A percentile compares a stretch with the other conserved stretches of the same genome.
Evolutionary conservation across 2,329 filamentous ascomycete species (phyloP).

Genomic region (Botrytis cinerea): DNA sequence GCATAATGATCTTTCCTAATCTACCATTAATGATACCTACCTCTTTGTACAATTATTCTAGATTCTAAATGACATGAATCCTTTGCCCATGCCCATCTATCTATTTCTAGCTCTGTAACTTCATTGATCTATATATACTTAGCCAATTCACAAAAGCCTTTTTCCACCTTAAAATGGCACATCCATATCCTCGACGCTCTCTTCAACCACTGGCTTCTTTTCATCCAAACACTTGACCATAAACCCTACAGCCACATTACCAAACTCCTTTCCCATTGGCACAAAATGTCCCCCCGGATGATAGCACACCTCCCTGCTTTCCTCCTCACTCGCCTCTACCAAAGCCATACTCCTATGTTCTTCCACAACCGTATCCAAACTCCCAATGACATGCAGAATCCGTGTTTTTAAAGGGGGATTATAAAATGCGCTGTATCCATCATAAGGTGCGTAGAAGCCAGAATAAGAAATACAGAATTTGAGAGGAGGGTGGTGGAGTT

Average conservation of each 20-base stretch:
- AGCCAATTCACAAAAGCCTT: background rate
- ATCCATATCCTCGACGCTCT: constrained; percentile 68
- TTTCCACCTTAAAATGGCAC: constrained; percentile 55
- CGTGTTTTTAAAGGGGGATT: constrained; percentile 75
- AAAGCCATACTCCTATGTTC: constrained; percentile 70
- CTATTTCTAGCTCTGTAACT: constrained; percentile 9
- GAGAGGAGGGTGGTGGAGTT: constrained; percentile 52
- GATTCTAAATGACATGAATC: constrained; percentile 38
- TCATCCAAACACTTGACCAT: constrained; percentile 51
- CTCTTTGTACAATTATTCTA: constrained; percentile 42
- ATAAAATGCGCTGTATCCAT: constrained; percentile 68
- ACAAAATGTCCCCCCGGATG: constrained; percentile 86
- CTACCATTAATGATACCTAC: constrained; percentile 30
- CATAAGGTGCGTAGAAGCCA: constrained; percentile 69
- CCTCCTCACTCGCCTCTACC: constrained; percentile 54
- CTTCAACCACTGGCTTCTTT: constrained; percentile 55
- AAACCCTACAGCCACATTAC: constrained; percentile 73
- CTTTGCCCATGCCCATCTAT: constrained; percentile 30
- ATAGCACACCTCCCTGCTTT: constrained; percentile 58
- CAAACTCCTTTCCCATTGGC: constrained; percentile 79
- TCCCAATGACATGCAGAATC: constrained; percentile 78
- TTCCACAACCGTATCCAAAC: constrained; percentile 84
- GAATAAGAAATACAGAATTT: constrained; percentile 77
- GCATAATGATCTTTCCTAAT: constrained; percentile 22
- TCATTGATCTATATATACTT: background rate